Evolutionary conservation across 2,329 filamentous ascomycete species (phyloP), one percentile per base, ranked within the genome.

Genomic region (Clonostachys solani): DNA sequence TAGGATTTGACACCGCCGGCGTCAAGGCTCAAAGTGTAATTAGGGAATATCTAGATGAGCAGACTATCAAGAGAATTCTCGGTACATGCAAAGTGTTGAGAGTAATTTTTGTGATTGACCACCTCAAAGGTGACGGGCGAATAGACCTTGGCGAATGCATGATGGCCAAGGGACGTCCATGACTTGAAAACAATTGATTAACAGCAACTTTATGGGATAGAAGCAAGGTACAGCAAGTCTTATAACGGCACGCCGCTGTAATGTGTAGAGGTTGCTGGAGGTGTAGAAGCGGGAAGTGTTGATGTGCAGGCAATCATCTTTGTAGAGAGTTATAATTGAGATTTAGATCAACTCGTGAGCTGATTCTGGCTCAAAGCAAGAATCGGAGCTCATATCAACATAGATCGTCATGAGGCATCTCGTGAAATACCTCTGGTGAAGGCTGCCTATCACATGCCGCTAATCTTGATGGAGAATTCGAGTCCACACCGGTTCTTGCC

Each of bases 11-110:
- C 79, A 5, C 78, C 78, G 1, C 78, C 78, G 2, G 75, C 78
- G 47, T 81, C 81, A 37, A 81, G 72, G 47, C 80, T 80, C 42
- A 80, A 54, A 0, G 75, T 80, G 54, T 74, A 78, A 49, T 55
- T 76, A 1, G 78, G 78, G 55, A 80, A 81, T 63, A 81, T 77
- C 52, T 78, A 81, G 8, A 81, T 61, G 48, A 81, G 80, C 0
- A 81, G 59, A 0, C 78, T 78, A 50, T 81, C 77, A 33, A 75
- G 64, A 1, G 70, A 66, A 44, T 78, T 78, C 33, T 67, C 65
- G 0, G 77, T 73, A 46, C 80, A 75, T 1, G 77, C 74, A 33
- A 81, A 66, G 51, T 81, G 78, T 53, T 77, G 75, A 3, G 71
- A 77, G 58, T 79, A 81, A 51, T 80, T 80, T 40, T 63, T 61